Conservation (phyloP, 495 filamentous ascomycete genomes). For the Aspergillus sclerotioniger region DNA sequence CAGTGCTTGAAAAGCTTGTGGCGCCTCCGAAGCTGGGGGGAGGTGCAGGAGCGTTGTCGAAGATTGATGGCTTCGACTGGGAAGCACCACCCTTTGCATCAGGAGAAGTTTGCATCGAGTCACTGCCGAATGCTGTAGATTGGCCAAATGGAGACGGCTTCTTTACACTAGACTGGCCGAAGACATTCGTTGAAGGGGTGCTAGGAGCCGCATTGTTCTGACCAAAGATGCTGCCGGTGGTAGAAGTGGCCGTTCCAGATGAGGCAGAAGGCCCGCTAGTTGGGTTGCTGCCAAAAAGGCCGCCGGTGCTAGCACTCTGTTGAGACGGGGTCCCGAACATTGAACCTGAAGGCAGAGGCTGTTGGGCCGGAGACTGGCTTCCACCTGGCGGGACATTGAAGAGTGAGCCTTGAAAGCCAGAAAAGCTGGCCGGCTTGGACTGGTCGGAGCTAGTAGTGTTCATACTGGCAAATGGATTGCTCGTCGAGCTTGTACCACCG, state of each 20-base stretch:
- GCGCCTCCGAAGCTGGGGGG: constrained; percentile 16
- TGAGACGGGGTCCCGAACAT: constrained; percentile 22
- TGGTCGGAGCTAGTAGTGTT: constrained; percentile 22
- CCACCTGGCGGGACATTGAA: constrained; percentile 30
- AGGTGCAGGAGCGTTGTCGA: constrained; percentile 16
- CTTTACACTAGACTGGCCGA: constrained; percentile 22
- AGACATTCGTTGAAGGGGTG: constrained; percentile 22
- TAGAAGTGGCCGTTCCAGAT: constrained; percentile 15
- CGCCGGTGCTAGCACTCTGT: constrained; percentile 18
- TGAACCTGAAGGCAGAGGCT: constrained; percentile 21
- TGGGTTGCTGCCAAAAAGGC: constrained; percentile 23
- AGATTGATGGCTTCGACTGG: constrained; percentile 20
- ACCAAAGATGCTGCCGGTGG: constrained; percentile 28
- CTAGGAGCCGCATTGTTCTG: constrained; percentile 17
- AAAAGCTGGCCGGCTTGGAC: constrained; percentile 19
- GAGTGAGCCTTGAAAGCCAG: constrained; percentile 33
- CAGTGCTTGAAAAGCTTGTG: constrained; percentile 14
- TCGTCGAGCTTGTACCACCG: constrained; percentile 23
- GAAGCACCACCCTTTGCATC: constrained; percentile 32
- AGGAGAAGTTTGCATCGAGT: constrained; percentile 47
- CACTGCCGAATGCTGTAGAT: constrained; percentile 25
- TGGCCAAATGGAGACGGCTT: constrained; percentile 28
- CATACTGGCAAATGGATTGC: constrained; percentile 43
- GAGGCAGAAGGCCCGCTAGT: constrained; percentile 20
- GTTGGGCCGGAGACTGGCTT: constrained; percentile 20